Base-by-base conservation (phyloP, 225 moss, liverwort and hornwort species). In the Thuidium tamariscinum region DNA sequence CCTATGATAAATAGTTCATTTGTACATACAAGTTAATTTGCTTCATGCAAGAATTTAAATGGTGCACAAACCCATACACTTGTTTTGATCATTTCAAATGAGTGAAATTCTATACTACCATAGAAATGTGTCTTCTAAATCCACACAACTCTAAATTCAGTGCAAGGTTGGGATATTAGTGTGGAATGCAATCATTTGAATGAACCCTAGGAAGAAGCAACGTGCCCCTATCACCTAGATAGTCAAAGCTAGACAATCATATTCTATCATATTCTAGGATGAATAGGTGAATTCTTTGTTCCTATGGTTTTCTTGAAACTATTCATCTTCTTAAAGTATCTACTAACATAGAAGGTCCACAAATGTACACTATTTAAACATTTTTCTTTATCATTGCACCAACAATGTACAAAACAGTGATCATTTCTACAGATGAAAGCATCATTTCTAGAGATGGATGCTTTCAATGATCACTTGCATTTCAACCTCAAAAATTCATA, bases 131-230 rank as follows among this genome's bases (percentile, higher is more conserved):
- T 42, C 9, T 41, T 27, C 4, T 2, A 42, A 37, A 42, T 42
- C 1, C 2, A 0, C 2, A 44, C 29, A 44, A 44, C 3, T 44
- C 3, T 0, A 29, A 0, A 6, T 71, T 46, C 29, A 46, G 29
- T 71, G 0, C 1, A 29, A 46, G 16, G 17, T 46, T 1, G 0
- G 17, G 2, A 44, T 46, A 29, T 18, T 10, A 71, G 10, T 10
- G 5, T 10, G 0, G 3, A 14, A 8, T 2, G 0, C 0, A 71
- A 0, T 29, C 10, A 71, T 44, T 44, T 29, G 29, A 29, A 71
- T 29, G 17, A 71, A 71, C 1, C 13, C 1, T 68, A 0, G 1
- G 5, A 70, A 36, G 16, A 70, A 42, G 8, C 1, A 70, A 42
- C 3, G 7, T 1, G 0, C 2, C 37, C 2, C 26, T 4, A 42